Conservation (phyloP, 257 asterid genomes). For the Voacanga thouarsii region DNA sequence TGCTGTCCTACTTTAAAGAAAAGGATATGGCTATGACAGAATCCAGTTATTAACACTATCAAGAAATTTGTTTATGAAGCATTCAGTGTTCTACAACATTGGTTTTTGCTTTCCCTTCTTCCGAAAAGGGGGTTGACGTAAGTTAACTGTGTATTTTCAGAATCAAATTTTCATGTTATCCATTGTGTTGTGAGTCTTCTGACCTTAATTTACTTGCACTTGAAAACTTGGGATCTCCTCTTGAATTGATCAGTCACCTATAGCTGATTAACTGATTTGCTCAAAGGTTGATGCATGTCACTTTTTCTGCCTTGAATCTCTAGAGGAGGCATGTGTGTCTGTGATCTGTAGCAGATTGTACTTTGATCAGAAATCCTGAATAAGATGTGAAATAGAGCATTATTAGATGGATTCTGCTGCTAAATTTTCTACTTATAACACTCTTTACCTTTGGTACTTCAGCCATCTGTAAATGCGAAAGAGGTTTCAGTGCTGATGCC, state of each 20-base stretch:
- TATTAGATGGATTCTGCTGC: background rate
- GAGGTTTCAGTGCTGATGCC: slow-evolving; percentile 93
- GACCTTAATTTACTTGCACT: background rate
- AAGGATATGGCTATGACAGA: background rate
- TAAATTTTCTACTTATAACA: background rate
- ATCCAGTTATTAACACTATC: background rate
- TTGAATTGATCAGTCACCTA: background rate
- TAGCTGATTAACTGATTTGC: background rate
- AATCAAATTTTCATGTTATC: background rate
- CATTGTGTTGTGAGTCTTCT: background rate
- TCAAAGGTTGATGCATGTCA: background rate
- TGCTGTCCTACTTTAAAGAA: background rate
- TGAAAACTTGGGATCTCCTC: background rate
- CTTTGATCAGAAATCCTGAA: background rate
- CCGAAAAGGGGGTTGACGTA: too few species aligned
- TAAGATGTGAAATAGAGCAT: background rate
- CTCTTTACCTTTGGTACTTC: slow-evolving; percentile 7
- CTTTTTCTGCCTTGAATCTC: background rate
- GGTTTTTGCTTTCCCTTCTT: too few species aligned
- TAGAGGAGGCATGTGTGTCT: background rate
- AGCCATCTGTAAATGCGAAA: slow-evolving; percentile 54
- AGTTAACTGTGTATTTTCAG: too few species aligned
- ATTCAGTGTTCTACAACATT: background rate
- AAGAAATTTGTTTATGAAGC: background rate
- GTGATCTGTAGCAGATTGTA: background rate